Percentiles rank a stretch among this genome's conserved stretches.
phyloP scores from a whole-genome alignment of 352 stramenopile species.

The Phytophthora tubulina region DNA sequence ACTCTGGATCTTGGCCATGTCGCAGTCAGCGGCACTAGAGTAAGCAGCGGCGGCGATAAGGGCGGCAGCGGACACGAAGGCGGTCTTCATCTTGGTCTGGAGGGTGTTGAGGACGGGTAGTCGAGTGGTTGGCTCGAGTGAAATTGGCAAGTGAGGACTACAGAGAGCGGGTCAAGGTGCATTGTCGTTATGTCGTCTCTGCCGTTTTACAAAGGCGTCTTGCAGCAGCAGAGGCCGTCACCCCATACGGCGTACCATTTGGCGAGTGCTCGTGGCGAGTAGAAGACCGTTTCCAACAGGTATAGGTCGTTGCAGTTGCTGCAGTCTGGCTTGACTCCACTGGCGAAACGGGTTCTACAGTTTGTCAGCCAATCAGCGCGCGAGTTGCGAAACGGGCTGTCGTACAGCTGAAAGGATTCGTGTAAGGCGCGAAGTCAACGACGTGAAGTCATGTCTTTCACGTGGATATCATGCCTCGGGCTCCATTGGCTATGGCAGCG shows the following conservation, averaged over 20 bases:
- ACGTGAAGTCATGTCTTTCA: conserved; percentile 1
- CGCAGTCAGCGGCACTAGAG: conserved; percentile 49
- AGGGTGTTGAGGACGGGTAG: conserved; percentile 1
- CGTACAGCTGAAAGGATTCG: conserved; percentile 21
- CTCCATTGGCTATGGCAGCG: background rate
- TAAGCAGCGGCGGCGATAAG: conserved; percentile 37
- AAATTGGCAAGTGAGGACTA: conserved; percentile 35
- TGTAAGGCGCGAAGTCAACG: background rate
- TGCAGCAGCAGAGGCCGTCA: background rate
- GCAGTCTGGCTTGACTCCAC: background rate
- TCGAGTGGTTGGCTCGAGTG: conserved; percentile 33
- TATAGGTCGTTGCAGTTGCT: conserved; percentile 12
- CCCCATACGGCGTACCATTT: conserved; percentile 31
- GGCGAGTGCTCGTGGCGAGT: conserved; percentile 23
- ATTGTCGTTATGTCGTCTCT: conserved; percentile 2
- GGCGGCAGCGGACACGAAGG: conserved; percentile 30
- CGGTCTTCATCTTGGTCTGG: conserved; percentile 41
- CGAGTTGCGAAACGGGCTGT: conserved; percentile 10
- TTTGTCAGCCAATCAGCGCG: conserved; percentile 1
- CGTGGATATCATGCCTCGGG: background rate
- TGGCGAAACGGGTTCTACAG: conserved; percentile 6
- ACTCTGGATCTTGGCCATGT: conserved; percentile 63
- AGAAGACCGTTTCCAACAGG: conserved; percentile 4
- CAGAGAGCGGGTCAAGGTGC: background rate
- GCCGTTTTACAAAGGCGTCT: conserved; percentile 2